Percentiles rank a stretch among this genome's conserved stretches.
Evolutionary conservation across 805 yeast genomes (phyloP).

Genomic region (Lachancea sp.): DNA sequence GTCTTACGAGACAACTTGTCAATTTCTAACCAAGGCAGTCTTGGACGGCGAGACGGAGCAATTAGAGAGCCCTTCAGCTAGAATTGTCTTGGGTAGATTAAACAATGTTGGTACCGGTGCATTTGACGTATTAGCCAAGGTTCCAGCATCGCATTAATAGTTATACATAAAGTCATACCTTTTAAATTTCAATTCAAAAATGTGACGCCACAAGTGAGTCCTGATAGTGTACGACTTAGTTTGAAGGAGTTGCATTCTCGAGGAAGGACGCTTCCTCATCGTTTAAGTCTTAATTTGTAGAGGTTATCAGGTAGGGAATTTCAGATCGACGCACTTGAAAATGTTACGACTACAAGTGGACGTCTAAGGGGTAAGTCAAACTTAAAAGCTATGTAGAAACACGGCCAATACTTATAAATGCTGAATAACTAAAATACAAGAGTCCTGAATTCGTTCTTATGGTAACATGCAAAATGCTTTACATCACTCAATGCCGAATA

Average conservation of each 20-base stretch:
- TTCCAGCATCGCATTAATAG: constrained; percentile 24
- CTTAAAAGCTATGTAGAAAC: neutral
- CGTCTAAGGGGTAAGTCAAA: neutral
- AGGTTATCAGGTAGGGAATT: too few species aligned
- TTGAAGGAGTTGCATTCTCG: too few species aligned
- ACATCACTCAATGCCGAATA: constrained; percentile 64
- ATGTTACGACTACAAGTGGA: too few species aligned
- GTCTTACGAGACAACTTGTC: constrained; percentile 98
- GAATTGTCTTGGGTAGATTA: constrained; percentile 87
- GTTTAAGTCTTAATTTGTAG: too few species aligned
- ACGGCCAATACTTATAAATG: constrained; percentile 1
- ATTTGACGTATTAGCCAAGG: constrained; percentile 62
- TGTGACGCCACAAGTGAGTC: neutral
- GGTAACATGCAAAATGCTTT: neutral
- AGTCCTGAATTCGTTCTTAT: neutral
- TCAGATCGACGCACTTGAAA: too few species aligned
- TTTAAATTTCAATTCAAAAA: neutral
- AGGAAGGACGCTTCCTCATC: too few species aligned
- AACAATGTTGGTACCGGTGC: constrained; percentile 93
- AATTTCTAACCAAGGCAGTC: constrained; percentile 93
- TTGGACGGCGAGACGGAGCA: constrained; percentile 85
- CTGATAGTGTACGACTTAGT: too few species aligned
- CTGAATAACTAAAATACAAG: constrained; percentile 7
- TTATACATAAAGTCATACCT: neutral
- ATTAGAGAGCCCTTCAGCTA: constrained; percentile 85